phyloP scores from a whole-genome alignment of 371 early-diverging fungal species.

The Lichtheimia hyalospora region DNA sequence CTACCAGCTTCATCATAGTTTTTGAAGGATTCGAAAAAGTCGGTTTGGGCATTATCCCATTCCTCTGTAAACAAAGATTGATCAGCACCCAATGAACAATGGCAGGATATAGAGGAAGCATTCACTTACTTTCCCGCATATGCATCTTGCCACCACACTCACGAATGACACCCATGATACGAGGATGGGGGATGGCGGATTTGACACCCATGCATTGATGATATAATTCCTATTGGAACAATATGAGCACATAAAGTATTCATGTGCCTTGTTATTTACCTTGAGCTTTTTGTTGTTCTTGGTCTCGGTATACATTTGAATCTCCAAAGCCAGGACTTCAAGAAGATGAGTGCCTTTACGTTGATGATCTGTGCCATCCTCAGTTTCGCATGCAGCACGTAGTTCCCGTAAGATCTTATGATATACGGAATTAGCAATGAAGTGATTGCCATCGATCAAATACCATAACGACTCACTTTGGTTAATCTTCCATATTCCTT shows the following conservation, averaged over 20 bases:
- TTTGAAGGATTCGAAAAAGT: slow-evolving; percentile 96
- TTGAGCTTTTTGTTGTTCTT: slow-evolving; percentile 88
- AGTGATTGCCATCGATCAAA: no score
- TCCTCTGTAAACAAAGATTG: slow-evolving; percentile 52
- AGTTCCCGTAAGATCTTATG: slow-evolving; percentile 70
- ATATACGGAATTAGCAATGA: no score
- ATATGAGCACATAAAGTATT: background rate
- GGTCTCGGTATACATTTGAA: slow-evolving; percentile 90
- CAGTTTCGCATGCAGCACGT: slow-evolving; percentile 76
- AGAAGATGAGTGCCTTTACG: slow-evolving; percentile 88
- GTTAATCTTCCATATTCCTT: slow-evolving; percentile 72
- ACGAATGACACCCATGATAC: slow-evolving; percentile 95
- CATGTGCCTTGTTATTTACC: slow-evolving; percentile 25
- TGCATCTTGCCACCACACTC: slow-evolving; percentile 98
- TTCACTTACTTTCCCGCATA: slow-evolving; percentile 81
- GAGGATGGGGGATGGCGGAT: slow-evolving; percentile 94
- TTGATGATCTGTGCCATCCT: slow-evolving; percentile 85
- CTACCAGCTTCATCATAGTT: slow-evolving; percentile 97
- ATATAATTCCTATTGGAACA: slow-evolving; percentile 63
- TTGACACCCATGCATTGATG: slow-evolving; percentile 85
- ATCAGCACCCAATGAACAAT: background rate
- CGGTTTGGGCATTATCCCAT: slow-evolving; percentile 91
- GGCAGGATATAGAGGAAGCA: no score
- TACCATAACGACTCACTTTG: slow-evolving; percentile 34
- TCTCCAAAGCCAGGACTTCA: slow-evolving; percentile 89